Evolutionary conservation across 495 filamentous ascomycete species (phyloP), one percentile per base, ranked within the genome.

Genomic region (Podospora fimiseda): DNA sequence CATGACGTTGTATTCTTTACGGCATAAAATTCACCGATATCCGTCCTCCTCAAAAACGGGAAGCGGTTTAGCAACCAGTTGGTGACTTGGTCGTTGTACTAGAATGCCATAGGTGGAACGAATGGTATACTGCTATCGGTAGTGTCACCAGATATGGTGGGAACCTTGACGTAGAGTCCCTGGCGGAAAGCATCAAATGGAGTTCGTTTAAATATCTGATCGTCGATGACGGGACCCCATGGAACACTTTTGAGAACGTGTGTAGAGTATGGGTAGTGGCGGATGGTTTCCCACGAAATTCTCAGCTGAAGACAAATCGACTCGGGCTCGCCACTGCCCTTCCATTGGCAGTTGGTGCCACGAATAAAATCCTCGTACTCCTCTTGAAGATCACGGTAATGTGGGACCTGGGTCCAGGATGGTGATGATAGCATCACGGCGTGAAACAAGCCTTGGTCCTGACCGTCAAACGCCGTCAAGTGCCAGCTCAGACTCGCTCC

Each of bases 71-170:
- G 66, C 30, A 92, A 61, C 62, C 87, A 92, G 9, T 73, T 66
- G 45, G 77, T 68, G 56, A 75, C 74, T 13, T 72, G 58, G 18
- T 57, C 67, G 14, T 77, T 54, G n/a, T n/a, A n/a, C n/a, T n/a
- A n/a, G n/a, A n/a, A n/a, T n/a, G n/a, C n/a, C n/a, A n/a, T n/a
- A n/a, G 24, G 67, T 78, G 14, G 69, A 63, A n/a, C n/a, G n/a
- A n/a, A n/a, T n/a, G n/a, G n/a, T n/a, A n/a, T n/a, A n/a, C 86
- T 86, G 66, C 87, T 86, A 62, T 91, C 83, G 30, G 84, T 85
- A 60, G 77, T 79, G 53, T 86, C 82, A 50, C 86, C 86, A 54
- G 80, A 83, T 21, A 91, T 85, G 9, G 80, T 74, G 2, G 87
- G 86, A 6, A 89, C 76, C 54, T 79, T 81, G 65, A 85, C 70